Base-by-base conservation (phyloP, 2,329 filamentous ascomycete species). In the Paecilomyces formosus region DNA sequence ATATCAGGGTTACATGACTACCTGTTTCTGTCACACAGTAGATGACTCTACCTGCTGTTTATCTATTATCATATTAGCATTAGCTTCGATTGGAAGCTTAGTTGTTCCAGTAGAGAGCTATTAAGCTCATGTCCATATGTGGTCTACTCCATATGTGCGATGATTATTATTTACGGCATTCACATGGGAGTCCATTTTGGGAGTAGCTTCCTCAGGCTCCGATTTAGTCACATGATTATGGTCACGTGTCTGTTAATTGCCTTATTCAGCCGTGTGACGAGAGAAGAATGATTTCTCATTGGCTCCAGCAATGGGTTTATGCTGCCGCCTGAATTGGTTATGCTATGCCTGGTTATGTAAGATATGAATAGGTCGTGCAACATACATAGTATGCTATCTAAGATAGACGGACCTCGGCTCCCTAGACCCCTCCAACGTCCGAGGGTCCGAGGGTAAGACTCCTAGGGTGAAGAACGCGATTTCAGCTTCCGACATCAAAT, bases 1-100 rank as follows among this genome's bases (percentile, higher is more conserved):
- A 78, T 78, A 76, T 77, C 76, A 78, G 76, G 76, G 76, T 73
- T 71, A 78, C 73, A 78, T 74, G 53, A 26, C 55, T 22, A 8
- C 22, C 39, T 21, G 39, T 45, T 18, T 18, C n/a, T 6, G 15
- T 21, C 15, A 9, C 18, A 18, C 6, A 7, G n/a, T 21, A 45
- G 4, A 45, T 8, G 39, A 18, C 6, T 45, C n/a, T n/a, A 8
- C 9, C 7, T 18, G n/a, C 39, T 45, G 39, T 21, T 18, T 45
- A 45, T 45, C 15, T 18, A 45, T 18, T 6, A 7, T 45, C 18
- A 18, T 45, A n/a, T n/a, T 45, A 1, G 39, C 39, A 45, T 18
- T 7, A 45, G n/a, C 15, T 6, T 45, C 18, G 8, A 18, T 9
- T 18, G 3, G n/a, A 8, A 3, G 9, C 39, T 31, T 31, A 31